These are phyloP conservation scores for Lachancea sp. DNA, from an alignment of 805 yeast species.

Conservation along the genomic window DNA sequence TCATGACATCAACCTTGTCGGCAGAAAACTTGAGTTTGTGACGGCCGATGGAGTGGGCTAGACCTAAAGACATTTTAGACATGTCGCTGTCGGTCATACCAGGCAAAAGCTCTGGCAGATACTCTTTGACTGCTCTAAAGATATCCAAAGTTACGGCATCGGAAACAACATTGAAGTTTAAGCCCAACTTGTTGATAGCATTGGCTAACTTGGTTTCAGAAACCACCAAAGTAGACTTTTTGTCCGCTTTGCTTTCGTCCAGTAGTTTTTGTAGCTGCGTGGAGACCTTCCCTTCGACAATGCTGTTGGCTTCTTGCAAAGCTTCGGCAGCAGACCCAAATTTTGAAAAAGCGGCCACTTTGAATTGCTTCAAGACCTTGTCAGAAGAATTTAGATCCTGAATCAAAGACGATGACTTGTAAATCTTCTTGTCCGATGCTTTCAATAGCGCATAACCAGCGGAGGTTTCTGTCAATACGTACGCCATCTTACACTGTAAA, in stretches of 20 bases:
- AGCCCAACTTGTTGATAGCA: constrained; percentile 89
- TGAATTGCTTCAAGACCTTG: constrained; percentile 83
- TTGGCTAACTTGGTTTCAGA: constrained; percentile 95
- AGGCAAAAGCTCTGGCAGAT: constrained; percentile 88
- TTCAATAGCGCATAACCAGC: constrained; percentile 98
- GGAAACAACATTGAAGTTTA: constrained; percentile 80
- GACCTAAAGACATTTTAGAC: constrained; percentile 93
- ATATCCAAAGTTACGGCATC: constrained; percentile 94
- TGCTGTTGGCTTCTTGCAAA: constrained; percentile 86
- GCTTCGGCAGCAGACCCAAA: constrained; percentile 93
- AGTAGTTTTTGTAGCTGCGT: constrained; percentile 72
- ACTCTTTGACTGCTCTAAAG: constrained; percentile 91
- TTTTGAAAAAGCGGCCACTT: constrained; percentile 92
- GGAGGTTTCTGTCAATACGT: constrained; percentile 93
- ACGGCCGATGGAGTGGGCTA: constrained; percentile 98
- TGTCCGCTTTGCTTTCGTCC: constrained; percentile 69
- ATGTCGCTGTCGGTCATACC: constrained; percentile 82
- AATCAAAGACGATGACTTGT: constrained; percentile 70
- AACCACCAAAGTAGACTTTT: constrained; percentile 81
- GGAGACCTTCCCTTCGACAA: constrained; percentile 90
- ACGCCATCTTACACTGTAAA: constrained; percentile 48
- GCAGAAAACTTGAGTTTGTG: constrained; percentile 96
- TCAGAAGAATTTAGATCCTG: constrained; percentile 77
- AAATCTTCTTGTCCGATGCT: constrained; percentile 95
- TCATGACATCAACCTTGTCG: constrained; percentile 98